These are phyloP conservation scores for Geum urbanum DNA, from an alignment of 306 rosid genomes.

Conservation along the genomic window DNA sequence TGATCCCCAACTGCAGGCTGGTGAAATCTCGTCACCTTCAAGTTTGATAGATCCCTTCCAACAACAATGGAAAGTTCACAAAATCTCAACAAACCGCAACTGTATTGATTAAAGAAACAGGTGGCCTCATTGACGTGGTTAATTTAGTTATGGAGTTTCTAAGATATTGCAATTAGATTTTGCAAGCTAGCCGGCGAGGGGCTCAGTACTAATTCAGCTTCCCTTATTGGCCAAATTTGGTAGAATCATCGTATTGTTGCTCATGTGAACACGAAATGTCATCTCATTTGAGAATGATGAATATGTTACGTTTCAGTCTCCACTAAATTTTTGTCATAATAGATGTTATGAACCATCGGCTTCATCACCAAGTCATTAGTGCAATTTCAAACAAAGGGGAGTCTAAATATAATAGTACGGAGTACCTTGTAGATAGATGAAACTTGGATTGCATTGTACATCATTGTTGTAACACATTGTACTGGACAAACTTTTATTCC, in stretches of 20 bases:
- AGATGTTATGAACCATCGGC: background rate
- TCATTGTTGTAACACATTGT: background rate
- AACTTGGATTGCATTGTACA: background rate
- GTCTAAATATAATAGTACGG: background rate
- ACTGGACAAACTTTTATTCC: too few relatives aligned
- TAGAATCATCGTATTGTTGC: too few relatives aligned
- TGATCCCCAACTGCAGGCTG: background rate
- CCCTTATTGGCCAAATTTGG: too few relatives aligned
- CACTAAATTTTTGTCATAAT: background rate
- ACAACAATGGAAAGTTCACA: background rate
- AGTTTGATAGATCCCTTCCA: background rate
- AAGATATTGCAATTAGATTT: background rate
- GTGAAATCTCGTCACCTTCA: background rate
- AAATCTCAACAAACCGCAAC: background rate
- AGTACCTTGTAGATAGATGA: background rate
- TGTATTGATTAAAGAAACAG: background rate
- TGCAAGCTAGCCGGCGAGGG: background rate
- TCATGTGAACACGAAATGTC: too few relatives aligned
- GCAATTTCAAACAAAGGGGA: background rate
- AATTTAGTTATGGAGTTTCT: background rate
- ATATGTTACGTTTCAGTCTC: background rate
- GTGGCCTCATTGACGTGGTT: too few relatives aligned
- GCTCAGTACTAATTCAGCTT: background rate
- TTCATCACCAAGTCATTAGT: background rate
- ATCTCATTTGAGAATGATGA: background rate